phyloP scores from a whole-genome alignment of 2,329 filamentous ascomycete genomes.

The Epichloe coenophiala region DNA sequence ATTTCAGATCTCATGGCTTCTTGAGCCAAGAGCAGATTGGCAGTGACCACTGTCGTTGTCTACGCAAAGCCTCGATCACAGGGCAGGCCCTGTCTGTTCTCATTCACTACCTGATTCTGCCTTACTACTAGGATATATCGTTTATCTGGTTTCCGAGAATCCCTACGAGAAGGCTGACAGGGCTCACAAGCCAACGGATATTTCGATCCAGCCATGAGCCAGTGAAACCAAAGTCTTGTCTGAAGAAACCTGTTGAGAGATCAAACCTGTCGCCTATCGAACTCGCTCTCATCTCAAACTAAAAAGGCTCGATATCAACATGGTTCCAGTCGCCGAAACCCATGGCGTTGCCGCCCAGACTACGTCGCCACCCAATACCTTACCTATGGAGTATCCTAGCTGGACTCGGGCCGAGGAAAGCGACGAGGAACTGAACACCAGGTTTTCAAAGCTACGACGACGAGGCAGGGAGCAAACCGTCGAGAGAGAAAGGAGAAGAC shows the following conservation, averaged over 20 bases:
- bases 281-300: neutral
- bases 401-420: neutral
- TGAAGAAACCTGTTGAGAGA: neutral
- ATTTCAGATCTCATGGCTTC: neutral
- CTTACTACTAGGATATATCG: too few relatives aligned
- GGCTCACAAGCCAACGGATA: too few relatives aligned
- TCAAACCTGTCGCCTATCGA: neutral
- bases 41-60: neutral
- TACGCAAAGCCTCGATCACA: neutral
- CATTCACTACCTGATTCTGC: neutral
- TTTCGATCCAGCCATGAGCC: neutral
- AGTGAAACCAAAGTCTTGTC: neutral
- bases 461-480: neutral
- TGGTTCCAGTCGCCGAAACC: neutral
- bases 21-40: neutral
- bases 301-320: neutral
- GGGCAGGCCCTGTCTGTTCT: neutral
- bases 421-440: neutral
- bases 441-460: neutral
- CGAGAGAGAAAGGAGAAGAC: neutral
- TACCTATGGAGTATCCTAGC: conserved; percentile 1
- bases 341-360: neutral
- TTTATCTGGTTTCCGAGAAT: too few relatives aligned
- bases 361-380: neutral
- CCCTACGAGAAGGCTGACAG: too few relatives aligned